Conservation (phyloP, 257 asterid genomes). For the Solanum lignicaule region DNA sequence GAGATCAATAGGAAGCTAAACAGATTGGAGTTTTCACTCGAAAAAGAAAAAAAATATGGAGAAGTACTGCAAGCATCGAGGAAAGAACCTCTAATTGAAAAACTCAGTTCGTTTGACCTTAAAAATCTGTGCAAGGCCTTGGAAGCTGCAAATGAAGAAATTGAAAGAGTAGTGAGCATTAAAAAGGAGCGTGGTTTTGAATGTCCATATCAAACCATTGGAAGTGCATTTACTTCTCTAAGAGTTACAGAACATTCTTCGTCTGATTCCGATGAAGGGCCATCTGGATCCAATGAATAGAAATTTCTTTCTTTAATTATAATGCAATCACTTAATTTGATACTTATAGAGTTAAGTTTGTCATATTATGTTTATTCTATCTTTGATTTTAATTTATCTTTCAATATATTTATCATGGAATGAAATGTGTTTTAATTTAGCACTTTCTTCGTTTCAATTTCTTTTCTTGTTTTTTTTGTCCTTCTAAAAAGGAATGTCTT, state of each 20-base stretch:
- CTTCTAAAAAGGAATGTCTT: no score
- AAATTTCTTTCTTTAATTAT: not conserved
- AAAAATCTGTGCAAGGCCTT: no score
- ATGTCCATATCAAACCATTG: not conserved
- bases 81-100: no score
- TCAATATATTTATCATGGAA: not conserved
- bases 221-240: not conserved
- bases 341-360: not conserved
- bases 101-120: no score
- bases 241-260: not conserved
- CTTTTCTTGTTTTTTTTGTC: no score
- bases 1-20: not conserved
- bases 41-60: not conserved
- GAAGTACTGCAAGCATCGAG: not conserved
- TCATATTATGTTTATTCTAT: not conserved
- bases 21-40: not conserved
- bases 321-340: not conserved
- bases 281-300: no score
- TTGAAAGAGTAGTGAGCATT: no score
- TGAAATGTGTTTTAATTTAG: not conserved
- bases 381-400: not conserved
- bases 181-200: no score
- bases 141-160: no score
- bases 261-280: not conserved
- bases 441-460: no score